Evolutionary conservation across 495 filamentous ascomycete species (phyloP).

Genomic region (Penicillium canescens): DNA sequence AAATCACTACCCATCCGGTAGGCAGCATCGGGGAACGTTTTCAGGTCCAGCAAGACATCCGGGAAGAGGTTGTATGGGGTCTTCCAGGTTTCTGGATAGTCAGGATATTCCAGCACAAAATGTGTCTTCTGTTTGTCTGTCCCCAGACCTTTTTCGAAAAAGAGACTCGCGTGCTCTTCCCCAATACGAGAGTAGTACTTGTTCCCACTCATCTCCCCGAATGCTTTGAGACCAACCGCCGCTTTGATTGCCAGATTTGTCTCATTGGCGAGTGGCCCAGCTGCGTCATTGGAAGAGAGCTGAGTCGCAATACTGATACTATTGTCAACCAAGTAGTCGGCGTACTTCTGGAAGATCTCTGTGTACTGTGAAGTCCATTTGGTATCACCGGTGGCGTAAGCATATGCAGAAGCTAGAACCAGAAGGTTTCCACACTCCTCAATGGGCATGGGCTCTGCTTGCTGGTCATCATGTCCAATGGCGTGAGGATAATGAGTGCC

Average conservation of each 20-base stretch:
- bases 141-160: slow-evolving; percentile 41
- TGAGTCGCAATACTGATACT: slow-evolving; percentile 50
- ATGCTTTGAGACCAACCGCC: slow-evolving; percentile 54
- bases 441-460: slow-evolving; percentile 47
- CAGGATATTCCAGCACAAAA: slow-evolving; percentile 45
- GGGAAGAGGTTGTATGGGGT: slow-evolving; percentile 48
- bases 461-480: slow-evolving; percentile 46
- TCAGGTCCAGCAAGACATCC: slow-evolving; percentile 44
- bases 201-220: slow-evolving; percentile 40
- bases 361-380: slow-evolving; percentile 37
- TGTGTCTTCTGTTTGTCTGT: slow-evolving; percentile 39
- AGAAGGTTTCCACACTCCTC: slow-evolving; percentile 51
- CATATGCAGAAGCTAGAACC: slow-evolving; percentile 44
- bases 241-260: slow-evolving; percentile 60
- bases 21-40: slow-evolving; percentile 37
- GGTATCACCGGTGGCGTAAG: slow-evolving; percentile 40
- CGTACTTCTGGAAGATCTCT: slow-evolving; percentile 41
- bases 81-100: slow-evolving; percentile 37
- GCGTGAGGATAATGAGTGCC: slow-evolving; percentile 50
- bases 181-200: slow-evolving; percentile 41
- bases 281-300: slow-evolving; percentile 56
- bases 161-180: slow-evolving; percentile 35
- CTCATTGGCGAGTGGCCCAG: slow-evolving; percentile 50
- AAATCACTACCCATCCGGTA: slow-evolving; percentile 40
- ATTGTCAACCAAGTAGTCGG: slow-evolving; percentile 52